Percentiles rank a stretch among this genome's conserved stretches.
phyloP scores from a whole-genome alignment of 345 rosid species.

The Streptanthus diversifolius region DNA sequence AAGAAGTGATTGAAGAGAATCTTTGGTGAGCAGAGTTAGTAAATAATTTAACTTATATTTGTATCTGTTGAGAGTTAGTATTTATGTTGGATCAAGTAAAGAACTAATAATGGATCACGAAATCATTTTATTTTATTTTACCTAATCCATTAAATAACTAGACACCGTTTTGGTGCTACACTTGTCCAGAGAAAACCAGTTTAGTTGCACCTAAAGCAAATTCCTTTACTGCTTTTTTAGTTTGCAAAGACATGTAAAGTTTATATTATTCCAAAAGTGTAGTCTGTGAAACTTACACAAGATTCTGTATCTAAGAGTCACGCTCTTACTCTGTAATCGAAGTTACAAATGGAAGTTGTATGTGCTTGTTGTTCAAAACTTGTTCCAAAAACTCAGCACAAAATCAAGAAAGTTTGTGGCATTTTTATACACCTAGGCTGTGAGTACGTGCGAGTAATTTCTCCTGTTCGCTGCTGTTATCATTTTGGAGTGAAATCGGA shows the following conservation, averaged over 20 bases:
- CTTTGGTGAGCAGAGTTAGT: constrained; percentile 31
- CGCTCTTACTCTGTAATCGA: not conserved
- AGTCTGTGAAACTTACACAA: constrained; percentile 14
- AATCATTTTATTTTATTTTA: not conserved
- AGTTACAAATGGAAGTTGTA: constrained; percentile 15
- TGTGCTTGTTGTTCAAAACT: constrained; percentile 17
- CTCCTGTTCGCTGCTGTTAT: constrained; percentile 47
- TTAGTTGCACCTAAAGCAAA: constrained; percentile 31
- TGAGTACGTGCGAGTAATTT: constrained; percentile 50
- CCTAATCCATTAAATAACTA: constrained; percentile 27
- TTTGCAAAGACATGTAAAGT: not conserved
- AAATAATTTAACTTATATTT: constrained; percentile 12
- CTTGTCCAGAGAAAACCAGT: constrained; percentile 10
- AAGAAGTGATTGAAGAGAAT: constrained; percentile 6
- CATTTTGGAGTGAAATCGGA: constrained; percentile 19
- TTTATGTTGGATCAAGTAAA: constrained; percentile 31
- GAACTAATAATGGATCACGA: constrained; percentile 24
- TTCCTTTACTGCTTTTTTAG: not conserved
- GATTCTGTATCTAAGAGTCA: not conserved
- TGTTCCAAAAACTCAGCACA: constrained; percentile 5
- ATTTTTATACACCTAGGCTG: constrained; percentile 47
- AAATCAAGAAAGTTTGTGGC: not conserved
- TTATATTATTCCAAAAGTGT: not conserved
- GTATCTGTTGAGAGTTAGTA: constrained; percentile 34
- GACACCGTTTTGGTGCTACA: constrained; percentile 19